These are phyloP conservation scores for Zalaria sp. DNA, from an alignment of 2,329 filamentous ascomycete species.

Conservation along the genomic window DNA sequence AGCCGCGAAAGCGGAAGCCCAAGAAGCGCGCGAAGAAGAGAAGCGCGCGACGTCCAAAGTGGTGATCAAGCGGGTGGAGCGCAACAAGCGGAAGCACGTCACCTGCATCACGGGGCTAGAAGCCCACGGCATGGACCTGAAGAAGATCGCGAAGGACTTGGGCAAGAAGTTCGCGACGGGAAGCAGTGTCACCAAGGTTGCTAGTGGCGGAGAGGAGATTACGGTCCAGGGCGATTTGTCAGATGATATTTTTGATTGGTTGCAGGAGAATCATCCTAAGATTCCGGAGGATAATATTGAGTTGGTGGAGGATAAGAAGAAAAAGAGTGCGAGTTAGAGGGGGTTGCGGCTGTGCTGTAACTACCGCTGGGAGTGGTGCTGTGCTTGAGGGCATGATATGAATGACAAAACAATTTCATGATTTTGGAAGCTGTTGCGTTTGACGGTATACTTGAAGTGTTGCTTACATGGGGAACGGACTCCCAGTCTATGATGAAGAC, in stretches of 20 bases:
- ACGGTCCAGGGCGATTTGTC: constrained; percentile 95
- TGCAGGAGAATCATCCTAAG: constrained; percentile 75
- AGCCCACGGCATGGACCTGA: constrained; percentile 79
- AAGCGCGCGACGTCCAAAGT: constrained; percentile 71
- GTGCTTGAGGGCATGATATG: too few species aligned
- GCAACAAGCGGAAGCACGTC: constrained; percentile 95
- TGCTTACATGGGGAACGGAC: too few species aligned
- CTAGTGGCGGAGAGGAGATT: constrained; percentile 74
- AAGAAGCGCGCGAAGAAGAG: constrained; percentile 70
- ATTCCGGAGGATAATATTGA: constrained; percentile 95
- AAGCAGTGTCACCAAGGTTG: constrained; percentile 74
- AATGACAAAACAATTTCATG: too few species aligned
- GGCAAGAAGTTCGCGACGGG: constrained; percentile 98
- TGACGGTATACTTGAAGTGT: too few species aligned
- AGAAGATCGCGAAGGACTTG: constrained; percentile 84
- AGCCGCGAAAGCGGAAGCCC: constrained; percentile 80
- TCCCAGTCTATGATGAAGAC: too few species aligned
- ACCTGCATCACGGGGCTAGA: constrained; percentile 87
- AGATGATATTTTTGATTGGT: constrained; percentile 83
- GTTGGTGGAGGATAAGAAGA: constrained; percentile 89
- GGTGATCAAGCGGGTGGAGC: constrained; percentile 90
- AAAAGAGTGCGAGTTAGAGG: constrained; percentile 40
- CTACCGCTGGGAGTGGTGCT: too few species aligned
- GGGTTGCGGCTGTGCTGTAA: too few species aligned
- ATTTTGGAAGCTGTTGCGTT: too few species aligned